Evolutionary conservation across 768 basidiomycete genomes (phyloP), one percentile per base, ranked within the genome.

Genomic region (Boletales sp.): DNA sequence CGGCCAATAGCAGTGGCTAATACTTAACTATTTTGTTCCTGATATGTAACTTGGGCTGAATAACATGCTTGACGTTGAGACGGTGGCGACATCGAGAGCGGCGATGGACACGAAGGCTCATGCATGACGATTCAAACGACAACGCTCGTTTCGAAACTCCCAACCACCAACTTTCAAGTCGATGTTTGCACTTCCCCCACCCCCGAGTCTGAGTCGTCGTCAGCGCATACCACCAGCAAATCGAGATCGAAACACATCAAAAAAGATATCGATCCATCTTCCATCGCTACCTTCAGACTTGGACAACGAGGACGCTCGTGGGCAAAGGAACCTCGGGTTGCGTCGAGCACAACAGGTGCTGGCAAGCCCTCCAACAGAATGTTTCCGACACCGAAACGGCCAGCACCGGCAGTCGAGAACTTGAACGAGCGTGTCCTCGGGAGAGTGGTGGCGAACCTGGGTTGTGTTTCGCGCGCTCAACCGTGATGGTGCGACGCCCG

Each of bases 41-140:
- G n/a, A n/a, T n/a, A n/a, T n/a, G n/a, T n/a, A n/a, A n/a, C n/a
- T n/a, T n/a, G n/a, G n/a, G n/a, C n/a, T n/a, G n/a, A n/a, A n/a
- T n/a, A n/a, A 54, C 57, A 90, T 89, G 86, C 79, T 90, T 54
- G 86, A 84, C 31, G 74, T 91, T 51, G 87, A 86, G 59, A 90
- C 59, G 86, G 86, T 55, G 90, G 87, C 68, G 86, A 76, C 70
- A 77, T 68, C 59, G 82, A 86, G 56, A 78, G 72, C 60, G 83
- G 81, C 50, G 70, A 72, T n/a, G n/a, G n/a, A n/a, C n/a, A n/a
- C 50, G 79, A 79, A 50, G 51, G 49, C 33, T 60, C 49, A 8
- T 18, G 55, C 10, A 32, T 18, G 41, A 14, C 54, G 33, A 35
- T 46, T 19, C 14, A 61, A 41, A n/a, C 50, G 32, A 13, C 38